Evolutionary conservation across 1,139 yeast genomes (phyloP), one percentile per base, ranked within the genome.

Genomic region (Kodamaea sp.): DNA sequence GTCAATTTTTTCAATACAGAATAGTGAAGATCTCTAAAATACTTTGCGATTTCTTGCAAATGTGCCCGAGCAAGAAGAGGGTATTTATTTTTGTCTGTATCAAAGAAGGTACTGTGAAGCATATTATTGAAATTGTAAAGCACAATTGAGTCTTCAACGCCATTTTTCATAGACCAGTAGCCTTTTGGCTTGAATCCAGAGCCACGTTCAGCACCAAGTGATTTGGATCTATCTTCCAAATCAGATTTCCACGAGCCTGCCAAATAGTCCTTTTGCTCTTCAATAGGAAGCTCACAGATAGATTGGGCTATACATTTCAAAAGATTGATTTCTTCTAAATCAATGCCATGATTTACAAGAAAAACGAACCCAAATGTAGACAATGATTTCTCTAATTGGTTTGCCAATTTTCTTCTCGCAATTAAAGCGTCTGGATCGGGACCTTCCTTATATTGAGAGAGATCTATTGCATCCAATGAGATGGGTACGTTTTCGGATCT

Each of bases 151-250:
- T 61, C 65, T 32, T 50, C 53, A 5, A 60, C 64, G 2, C 63
- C 62, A 37, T 60, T 57, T 39, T 58, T 51, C 65, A 60, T 59
- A 11, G 61, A 50, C 65, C 65, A 61, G 40, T 60, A 60, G 7
- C 61, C 59, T 35, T 55, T 52, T 20, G 65, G 65, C 41, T 60
- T 61, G 42, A 55, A 61, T 1, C 65, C 65, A 6, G 60, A 50
- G 8, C 62, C 65, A 27, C 63, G 41, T 42, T 60, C 65, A 29
- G 58, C 65, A 6, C 65, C 48, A 6, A 36, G 37, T 6, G 45
- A 42, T 7, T 30, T 31, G 23, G 41, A 27, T 5, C 48, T 32
- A 32, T 45, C 45, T 26, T 45, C 48, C 35, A 38, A 37, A 33
- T 45, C 48, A 1, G 46, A 43, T 29, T 40, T 42, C 45, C 45